phyloP scores from a whole-genome alignment of 2,329 filamentous ascomycete species.

The Helminthosporium solani region DNA sequence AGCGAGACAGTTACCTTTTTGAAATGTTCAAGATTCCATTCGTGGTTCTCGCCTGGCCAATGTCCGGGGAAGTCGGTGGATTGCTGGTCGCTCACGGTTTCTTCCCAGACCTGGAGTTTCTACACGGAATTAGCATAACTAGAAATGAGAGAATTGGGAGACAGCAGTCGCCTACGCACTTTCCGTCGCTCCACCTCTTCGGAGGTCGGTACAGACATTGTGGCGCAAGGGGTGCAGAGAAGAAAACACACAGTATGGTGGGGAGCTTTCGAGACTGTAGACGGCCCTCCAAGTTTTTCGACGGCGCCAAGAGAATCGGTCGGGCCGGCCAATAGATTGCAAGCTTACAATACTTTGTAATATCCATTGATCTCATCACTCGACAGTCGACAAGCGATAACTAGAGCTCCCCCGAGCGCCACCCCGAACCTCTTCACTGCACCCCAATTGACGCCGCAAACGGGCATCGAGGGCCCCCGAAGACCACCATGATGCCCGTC shows the following conservation, averaged over 20 bases:
- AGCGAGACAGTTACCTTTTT: conserved; percentile 47
- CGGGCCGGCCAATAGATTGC: conserved; percentile 29
- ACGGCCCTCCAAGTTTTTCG: conserved; percentile 33
- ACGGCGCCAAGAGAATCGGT: conserved; percentile 26
- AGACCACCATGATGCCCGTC: conserved; percentile 69
- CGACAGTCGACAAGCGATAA: too few species aligned
- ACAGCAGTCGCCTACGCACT: conserved; percentile 45
- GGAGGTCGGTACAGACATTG: conserved; percentile 46
- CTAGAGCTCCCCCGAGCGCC: conserved; percentile 35
- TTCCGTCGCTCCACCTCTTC: conserved; percentile 64
- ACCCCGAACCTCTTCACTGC: conserved; percentile 33
- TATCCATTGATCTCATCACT: conserved; percentile 33
- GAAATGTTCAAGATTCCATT: conserved; percentile 76
- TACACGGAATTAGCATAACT: conserved; percentile 47
- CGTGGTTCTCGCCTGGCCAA: conserved; percentile 82
- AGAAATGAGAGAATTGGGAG: conserved; percentile 3
- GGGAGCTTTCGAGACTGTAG: conserved; percentile 18
- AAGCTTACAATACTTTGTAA: too few species aligned
- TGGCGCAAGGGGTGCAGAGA: conserved; percentile 16
- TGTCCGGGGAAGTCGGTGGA: conserved; percentile 92
- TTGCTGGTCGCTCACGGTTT: conserved; percentile 85
- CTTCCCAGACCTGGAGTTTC: conserved; percentile 83
- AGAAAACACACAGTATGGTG: conserved; percentile 12
- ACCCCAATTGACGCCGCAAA: conserved; percentile 38
- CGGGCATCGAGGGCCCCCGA: conserved; percentile 29